These are phyloP conservation scores for Trichophyton simii DNA, from an alignment of 2,329 filamentous ascomycete species.

Conservation along the genomic window DNA sequence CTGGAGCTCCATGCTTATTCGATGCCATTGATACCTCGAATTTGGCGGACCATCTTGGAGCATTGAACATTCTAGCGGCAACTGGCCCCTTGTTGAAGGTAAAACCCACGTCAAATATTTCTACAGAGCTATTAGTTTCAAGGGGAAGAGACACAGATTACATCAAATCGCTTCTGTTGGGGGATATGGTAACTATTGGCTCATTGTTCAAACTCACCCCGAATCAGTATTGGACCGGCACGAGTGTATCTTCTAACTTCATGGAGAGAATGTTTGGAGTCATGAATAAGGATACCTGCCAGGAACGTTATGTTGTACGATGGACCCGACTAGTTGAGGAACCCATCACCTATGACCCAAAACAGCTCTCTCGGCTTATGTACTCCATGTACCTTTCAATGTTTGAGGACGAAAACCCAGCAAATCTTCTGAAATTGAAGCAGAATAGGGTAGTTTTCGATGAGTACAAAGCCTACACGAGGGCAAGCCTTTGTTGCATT, in stretches of 20 bases:
- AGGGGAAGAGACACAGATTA: constrained; percentile 19
- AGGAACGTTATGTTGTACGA: constrained; percentile 4
- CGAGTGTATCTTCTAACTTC: constrained; percentile 17
- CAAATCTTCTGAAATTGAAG: constrained; percentile 8
- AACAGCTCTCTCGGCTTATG: constrained; percentile 30
- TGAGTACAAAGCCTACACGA: constrained; percentile 15
- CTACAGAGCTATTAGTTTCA: constrained; percentile 37
- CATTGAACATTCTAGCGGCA: constrained; percentile 37
- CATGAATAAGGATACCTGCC: neutral
- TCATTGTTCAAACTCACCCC: constrained; percentile 41
- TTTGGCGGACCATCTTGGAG: constrained; percentile 34
- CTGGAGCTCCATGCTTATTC: constrained; percentile 34
- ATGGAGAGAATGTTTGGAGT: constrained; percentile 11
- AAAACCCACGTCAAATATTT: constrained; percentile 36
- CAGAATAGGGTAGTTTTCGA: constrained; percentile 1
- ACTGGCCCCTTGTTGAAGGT: constrained; percentile 37
- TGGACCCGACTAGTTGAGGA: constrained; percentile 3
- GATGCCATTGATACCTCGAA: constrained; percentile 47
- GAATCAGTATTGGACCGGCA: constrained; percentile 41
- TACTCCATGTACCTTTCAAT: constrained; percentile 36
- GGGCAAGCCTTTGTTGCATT: constrained; percentile 18
- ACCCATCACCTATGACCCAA: constrained; percentile 21
- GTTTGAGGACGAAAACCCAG: constrained; percentile 32
- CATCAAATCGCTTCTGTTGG: constrained; percentile 36
- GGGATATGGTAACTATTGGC: constrained; percentile 37